Percentiles rank a stretch among this genome's conserved stretches.
Evolutionary conservation across 164 flowering plant genomes (phyloP).

Genomic region (Macadamia integrifolia): DNA sequence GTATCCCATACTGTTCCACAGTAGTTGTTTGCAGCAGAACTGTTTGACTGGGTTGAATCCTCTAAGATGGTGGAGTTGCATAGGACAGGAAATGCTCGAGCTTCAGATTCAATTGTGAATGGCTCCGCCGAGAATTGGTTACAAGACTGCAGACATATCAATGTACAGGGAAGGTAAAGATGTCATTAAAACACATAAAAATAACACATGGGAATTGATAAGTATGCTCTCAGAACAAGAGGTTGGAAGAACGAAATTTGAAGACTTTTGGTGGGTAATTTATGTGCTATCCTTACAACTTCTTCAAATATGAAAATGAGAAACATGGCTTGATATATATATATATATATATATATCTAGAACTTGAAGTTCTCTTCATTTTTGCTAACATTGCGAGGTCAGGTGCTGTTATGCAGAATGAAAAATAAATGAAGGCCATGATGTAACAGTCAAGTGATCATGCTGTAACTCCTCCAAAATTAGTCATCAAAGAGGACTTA

Average conservation of each 20-base stretch:
- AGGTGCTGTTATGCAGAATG: not conserved
- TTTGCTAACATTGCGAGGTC: no score
- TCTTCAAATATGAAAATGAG: not conserved
- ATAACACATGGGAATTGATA: not conserved
- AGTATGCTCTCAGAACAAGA: no score
- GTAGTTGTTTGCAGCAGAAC: conserved; percentile 33
- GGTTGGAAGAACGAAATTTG: no score
- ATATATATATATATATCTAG: not conserved
- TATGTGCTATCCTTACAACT: no score
- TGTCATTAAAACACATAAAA: not conserved
- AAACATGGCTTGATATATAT: not conserved
- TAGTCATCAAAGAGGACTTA: conserved; percentile 14
- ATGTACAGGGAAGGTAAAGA: not conserved
- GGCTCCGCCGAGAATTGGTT: conserved; percentile 78
- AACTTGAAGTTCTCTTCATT: no score
- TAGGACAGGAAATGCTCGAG: conserved; percentile 56
- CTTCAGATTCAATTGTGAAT: conserved; percentile 32
- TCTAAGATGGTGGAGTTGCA: conserved; percentile 62
- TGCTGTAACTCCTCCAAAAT: no score
- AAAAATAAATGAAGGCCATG: not conserved
- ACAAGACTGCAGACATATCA: conserved; percentile 47
- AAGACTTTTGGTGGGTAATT: not conserved
- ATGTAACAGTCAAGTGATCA: not conserved
- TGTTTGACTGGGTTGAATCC: conserved; percentile 42
- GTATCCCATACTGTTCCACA: conserved; percentile 76